These are phyloP conservation scores for Amphichorda felina DNA, from an alignment of 2,329 filamentous ascomycete species.

Conservation along the genomic window DNA sequence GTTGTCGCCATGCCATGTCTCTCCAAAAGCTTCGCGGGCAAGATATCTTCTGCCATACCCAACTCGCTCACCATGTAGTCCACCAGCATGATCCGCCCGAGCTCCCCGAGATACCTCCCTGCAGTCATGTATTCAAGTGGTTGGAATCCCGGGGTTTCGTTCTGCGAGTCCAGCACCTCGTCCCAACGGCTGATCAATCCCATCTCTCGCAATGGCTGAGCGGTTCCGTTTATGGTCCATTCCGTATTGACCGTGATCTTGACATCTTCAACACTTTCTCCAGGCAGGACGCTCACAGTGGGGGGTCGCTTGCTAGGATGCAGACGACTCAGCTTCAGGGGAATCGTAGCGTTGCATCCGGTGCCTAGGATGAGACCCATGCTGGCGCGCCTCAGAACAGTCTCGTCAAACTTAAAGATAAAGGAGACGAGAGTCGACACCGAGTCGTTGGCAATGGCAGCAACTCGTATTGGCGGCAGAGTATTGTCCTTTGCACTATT, in stretches of 20 bases:
- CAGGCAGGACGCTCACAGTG: constrained; percentile 35
- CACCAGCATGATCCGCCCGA: constrained; percentile 57
- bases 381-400: constrained; percentile 47
- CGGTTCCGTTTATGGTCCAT: constrained; percentile 69
- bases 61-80: constrained; percentile 45
- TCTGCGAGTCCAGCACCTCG: constrained; percentile 48
- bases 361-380: constrained; percentile 79
- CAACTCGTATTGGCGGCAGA: constrained; percentile 56
- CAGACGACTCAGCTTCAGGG: constrained; percentile 51
- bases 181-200: constrained; percentile 63
- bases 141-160: constrained; percentile 64
- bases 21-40: constrained; percentile 44
- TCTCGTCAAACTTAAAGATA: constrained; percentile 56
- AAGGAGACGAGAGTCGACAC: constrained; percentile 71
- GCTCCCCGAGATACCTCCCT: constrained; percentile 65
- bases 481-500: constrained; percentile 28
- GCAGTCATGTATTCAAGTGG: constrained; percentile 79
- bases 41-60: constrained; percentile 22
- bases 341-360: constrained; percentile 70
- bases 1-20: constrained; percentile 58
- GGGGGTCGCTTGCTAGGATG: constrained; percentile 48
- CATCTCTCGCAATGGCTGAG: constrained; percentile 50
- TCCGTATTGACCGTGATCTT: constrained; percentile 73
- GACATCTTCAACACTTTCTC: constrained; percentile 33
- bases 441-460: constrained; percentile 71